phyloP scores from a whole-genome alignment of 441 rosid genomes.

The Populus hybrid region DNA sequence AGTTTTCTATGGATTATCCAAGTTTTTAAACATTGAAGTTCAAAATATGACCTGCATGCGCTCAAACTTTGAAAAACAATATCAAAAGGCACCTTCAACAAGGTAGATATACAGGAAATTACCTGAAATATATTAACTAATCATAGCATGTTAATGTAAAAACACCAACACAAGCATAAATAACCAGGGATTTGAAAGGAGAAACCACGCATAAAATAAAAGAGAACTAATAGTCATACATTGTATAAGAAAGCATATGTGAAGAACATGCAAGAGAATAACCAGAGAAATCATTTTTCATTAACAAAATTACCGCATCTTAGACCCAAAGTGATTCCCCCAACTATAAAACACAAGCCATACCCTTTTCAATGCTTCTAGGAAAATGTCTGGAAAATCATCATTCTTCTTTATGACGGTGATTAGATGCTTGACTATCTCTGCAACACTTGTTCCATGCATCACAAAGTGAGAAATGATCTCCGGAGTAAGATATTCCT shows the following conservation, averaged over 20 bases:
- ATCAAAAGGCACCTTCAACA: background rate
- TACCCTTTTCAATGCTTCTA: conserved; percentile 87
- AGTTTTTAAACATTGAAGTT: background rate
- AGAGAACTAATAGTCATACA: background rate
- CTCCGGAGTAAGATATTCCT: conserved; percentile 87
- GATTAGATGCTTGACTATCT: conserved; percentile 78
- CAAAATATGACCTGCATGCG: background rate
- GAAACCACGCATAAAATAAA: background rate
- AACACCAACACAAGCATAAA: background rate
- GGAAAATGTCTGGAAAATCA: conserved; percentile 53
- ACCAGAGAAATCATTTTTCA: background rate
- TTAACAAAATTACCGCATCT: background rate
- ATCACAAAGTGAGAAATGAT: conserved; percentile 89
- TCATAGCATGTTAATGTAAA: background rate
- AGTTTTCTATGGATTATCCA: background rate
- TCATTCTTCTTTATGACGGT: conserved; percentile 72
- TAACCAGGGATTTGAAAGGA: background rate
- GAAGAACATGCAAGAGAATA: background rate
- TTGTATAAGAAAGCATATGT: background rate
- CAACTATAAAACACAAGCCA: conserved; percentile 9
- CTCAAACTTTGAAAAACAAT: background rate
- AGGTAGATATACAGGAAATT: background rate
- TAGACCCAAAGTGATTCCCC: background rate
- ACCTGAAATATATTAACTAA: background rate
- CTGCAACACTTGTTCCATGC: conserved; percentile 86